A percentile compares a stretch with the other conserved stretches of the same genome.
phyloP scores from a whole-genome alignment of 192 early-diverging fungal species.

The Gonapodya sp. region DNA sequence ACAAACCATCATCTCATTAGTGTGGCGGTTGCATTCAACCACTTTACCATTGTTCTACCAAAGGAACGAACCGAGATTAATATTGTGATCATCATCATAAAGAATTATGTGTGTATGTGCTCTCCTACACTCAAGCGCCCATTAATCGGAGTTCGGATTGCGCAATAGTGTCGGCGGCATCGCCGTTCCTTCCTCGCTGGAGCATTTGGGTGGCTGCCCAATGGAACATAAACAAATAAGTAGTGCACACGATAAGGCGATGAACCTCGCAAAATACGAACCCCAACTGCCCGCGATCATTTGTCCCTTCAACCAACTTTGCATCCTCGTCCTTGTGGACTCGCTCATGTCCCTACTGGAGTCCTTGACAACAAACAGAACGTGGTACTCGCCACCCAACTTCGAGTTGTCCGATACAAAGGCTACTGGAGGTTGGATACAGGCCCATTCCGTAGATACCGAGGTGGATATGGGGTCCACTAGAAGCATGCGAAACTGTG shows the following conservation, averaged over 20 bases:
- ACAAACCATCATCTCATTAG: no score
- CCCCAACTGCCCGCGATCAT: not conserved
- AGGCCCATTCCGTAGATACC: not conserved
- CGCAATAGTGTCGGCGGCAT: not conserved
- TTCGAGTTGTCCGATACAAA: not conserved
- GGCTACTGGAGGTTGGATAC: not conserved
- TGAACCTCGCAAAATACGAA: no score
- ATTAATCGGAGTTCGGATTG: not conserved
- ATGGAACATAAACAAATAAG: no score
- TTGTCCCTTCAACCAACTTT: not conserved
- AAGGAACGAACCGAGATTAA: no score
- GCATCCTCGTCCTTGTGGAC: not conserved
- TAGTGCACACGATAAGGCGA: no score
- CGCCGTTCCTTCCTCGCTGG: not conserved
- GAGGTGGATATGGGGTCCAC: not conserved
- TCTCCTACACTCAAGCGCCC: no score
- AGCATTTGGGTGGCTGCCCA: not conserved
- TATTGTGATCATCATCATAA: no score
- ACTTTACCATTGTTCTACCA: no score
- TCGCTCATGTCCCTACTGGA: not conserved
- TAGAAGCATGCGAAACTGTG: not conserved
- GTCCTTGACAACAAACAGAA: not conserved
- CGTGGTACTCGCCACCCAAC: not conserved
- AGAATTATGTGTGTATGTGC: no score
- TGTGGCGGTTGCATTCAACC: no score